Base-by-base conservation (phyloP, 2,329 filamentous ascomycete species). In the Phaeosphaeriaceae sp. region DNA sequence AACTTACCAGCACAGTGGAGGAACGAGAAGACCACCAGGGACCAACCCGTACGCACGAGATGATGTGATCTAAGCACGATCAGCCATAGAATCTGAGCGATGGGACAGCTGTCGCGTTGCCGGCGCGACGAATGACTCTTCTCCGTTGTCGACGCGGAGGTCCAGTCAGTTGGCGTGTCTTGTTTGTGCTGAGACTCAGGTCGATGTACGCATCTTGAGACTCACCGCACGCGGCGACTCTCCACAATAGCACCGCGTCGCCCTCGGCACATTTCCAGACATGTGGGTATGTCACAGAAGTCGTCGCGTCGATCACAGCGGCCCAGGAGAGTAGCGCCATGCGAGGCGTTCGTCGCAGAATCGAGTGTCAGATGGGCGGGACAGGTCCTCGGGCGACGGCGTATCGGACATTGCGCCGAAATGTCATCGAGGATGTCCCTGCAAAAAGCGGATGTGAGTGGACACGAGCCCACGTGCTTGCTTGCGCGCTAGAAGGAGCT, bases 71-170 rank as follows among this genome's bases (percentile, higher is more conserved):
- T 45, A 27, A 45, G 42, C 44, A 54, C 46, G 33, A 47, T 53
- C 27, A 53, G 17, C 24, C 17, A 36, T 15, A 48, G 50, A 33
- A 24, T 22, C 40, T 19, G 22, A 24, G 47, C 48, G 48, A 51
- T 21, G 48, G 65, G 60, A 68, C 63, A 64, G 66, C 60, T 63
- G 63, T 69, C 46, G 19, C 54, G 66, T 59, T 31, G 58, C 59
- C 36, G 56, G 46, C 42, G 44, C 36, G 42, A 36, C 49, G 27
- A 57, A 31, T 57, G 61, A 58, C 55, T 47, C 45, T 24, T 25
- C 7, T 48, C 15, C 21, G 1, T 58, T 57, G 55, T 57, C 53
- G 51, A 50, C 40, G 50, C 59, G 56, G 59, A 56, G 33, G 46
- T 54, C 57, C 62, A 63, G 60, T 66, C 65, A 55, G 56, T 22